Conservation (phyloP, 768 basidiomycete species). For the Amanita exitialis region DNA sequence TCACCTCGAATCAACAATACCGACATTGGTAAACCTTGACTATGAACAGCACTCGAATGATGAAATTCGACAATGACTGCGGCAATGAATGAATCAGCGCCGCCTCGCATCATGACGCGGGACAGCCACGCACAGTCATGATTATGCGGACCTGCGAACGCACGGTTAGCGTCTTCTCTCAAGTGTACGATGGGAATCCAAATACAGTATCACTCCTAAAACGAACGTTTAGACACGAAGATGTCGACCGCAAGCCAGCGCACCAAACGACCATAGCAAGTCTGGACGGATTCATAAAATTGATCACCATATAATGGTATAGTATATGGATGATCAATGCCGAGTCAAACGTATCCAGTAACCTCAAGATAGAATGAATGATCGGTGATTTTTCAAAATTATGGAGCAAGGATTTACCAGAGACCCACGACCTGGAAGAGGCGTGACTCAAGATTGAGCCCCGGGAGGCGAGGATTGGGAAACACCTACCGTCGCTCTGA, state of each 20-base stretch:
- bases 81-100: not conserved
- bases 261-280: conserved; percentile 25
- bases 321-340: conserved; percentile 42
- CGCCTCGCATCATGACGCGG: not conserved
- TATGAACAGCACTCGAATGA: conserved; percentile 43
- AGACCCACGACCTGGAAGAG: not conserved
- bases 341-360: conserved; percentile 47
- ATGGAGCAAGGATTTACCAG: not conserved
- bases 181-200: not conserved
- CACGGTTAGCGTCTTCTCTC: too few relatives aligned
- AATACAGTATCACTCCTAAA: too few relatives aligned
- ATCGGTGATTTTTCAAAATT: not conserved
- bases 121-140: conserved; percentile 31
- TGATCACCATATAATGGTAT: conserved; percentile 47
- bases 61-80: conserved; percentile 38
- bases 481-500: not conserved
- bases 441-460: not conserved
- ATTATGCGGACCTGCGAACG: conserved; percentile 37
- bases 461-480: not conserved
- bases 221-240: too few relatives aligned
- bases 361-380: conserved; percentile 21
- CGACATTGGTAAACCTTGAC: conserved; percentile 39
- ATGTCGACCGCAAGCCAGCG: conserved; percentile 8
- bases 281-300: conserved; percentile 34
- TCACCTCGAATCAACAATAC: conserved; percentile 11